These are phyloP conservation scores for Backusella tarrabulga DNA, from an alignment of 192 early-diverging fungal genomes.

Conservation along the genomic window DNA sequence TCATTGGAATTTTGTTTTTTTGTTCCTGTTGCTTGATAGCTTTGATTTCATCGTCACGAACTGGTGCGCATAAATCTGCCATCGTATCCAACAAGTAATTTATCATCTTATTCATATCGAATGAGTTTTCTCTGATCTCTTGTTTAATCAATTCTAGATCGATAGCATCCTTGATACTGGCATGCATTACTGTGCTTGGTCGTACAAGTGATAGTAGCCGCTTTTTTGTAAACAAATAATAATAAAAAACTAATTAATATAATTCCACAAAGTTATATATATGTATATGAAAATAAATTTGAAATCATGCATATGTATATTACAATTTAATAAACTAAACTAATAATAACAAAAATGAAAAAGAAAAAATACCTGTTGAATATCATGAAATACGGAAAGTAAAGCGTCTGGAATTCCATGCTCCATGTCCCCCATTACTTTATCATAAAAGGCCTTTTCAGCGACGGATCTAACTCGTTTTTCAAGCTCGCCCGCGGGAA, in stretches of 20 bases:
- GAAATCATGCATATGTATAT: neutral
- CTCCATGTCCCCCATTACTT: constrained; percentile 57
- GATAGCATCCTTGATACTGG: constrained; percentile 62
- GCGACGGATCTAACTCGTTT: constrained; percentile 58
- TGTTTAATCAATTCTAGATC: constrained; percentile 72
- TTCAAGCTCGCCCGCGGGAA: constrained; percentile 42
- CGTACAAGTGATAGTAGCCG: constrained; percentile 64
- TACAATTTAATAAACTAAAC: neutral
- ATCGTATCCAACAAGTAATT: constrained; percentile 58
- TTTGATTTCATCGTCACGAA: constrained; percentile 62
- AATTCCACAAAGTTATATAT: neutral
- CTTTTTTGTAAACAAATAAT: constrained; percentile 27
- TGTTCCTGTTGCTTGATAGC: constrained; percentile 33
- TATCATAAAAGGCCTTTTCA: constrained; percentile 71
- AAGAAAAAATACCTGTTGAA: constrained; percentile 49
- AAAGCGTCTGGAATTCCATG: constrained; percentile 46
- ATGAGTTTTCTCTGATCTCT: constrained; percentile 56
- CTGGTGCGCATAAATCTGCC: constrained; percentile 73
- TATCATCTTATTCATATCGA: constrained; percentile 53
- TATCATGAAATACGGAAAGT: constrained; percentile 51
- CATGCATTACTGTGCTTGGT: constrained; percentile 47
- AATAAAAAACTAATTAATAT: neutral
- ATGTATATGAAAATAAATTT: neutral
- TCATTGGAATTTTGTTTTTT: constrained; percentile 43
- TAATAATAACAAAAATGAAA: neutral